These are phyloP conservation scores for Ramularia endophylla DNA, from an alignment of 2,329 filamentous ascomycete species.

Conservation along the genomic window DNA sequence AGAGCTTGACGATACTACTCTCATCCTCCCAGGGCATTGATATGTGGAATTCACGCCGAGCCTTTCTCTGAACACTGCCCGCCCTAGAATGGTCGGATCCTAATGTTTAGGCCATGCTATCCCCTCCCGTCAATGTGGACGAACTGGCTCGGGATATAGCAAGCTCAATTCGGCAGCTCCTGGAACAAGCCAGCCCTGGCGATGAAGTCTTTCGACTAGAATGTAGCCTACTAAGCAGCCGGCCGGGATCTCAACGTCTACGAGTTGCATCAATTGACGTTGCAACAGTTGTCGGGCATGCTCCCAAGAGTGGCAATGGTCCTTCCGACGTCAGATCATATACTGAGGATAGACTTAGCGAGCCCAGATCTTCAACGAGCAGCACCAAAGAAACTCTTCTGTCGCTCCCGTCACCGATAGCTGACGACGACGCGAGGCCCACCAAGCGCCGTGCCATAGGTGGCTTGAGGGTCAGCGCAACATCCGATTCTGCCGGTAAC, in stretches of 20 bases:
- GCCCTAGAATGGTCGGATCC: too few species aligned
- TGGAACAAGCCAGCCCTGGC: constrained; percentile 6
- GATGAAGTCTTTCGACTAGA: constrained; percentile 16
- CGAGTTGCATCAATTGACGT: constrained; percentile 15
- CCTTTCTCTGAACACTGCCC: too few species aligned
- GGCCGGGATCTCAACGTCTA: neutral
- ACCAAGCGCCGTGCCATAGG: constrained; percentile 40
- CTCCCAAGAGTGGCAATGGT: neutral
- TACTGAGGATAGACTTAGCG: neutral
- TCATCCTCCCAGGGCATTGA: too few species aligned
- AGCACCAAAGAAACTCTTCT: constrained; percentile 8
- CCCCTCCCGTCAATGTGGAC: constrained; percentile 10
- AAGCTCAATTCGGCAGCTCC: constrained; percentile 3
- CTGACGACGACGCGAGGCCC: constrained; percentile 15
- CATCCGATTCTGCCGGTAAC: too few species aligned
- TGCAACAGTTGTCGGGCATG: neutral
- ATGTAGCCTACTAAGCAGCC: constrained; percentile 14
- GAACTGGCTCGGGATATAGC: constrained; percentile 14
- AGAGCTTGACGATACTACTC: too few species aligned
- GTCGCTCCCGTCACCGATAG: neutral
- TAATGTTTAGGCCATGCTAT: constrained; percentile 1
- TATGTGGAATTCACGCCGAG: too few species aligned
- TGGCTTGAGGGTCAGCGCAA: constrained; percentile 16
- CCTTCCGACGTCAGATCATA: too few species aligned
- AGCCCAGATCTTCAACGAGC: constrained; percentile 3